phyloP scores from a whole-genome alignment of 257 asterid species.

The Forsythia viridissima region DNA sequence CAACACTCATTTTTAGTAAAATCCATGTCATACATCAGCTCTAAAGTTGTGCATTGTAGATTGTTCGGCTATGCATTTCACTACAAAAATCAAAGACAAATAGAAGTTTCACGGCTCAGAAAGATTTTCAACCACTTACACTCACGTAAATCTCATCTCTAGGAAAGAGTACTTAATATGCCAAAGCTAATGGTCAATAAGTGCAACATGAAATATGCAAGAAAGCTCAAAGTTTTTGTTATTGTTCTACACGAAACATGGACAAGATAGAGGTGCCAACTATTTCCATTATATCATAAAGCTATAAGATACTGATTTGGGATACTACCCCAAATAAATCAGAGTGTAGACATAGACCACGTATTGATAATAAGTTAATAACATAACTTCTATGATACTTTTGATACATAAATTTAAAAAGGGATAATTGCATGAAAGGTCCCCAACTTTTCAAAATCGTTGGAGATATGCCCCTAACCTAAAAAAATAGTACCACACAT shows the following conservation, averaged over 20 bases:
- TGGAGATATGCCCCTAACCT: too few species aligned
- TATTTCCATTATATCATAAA: neutral
- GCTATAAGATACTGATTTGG: neutral
- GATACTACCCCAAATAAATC: neutral
- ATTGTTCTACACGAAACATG: neutral
- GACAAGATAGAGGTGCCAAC: neutral
- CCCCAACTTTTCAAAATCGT: too few species aligned
- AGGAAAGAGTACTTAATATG: neutral
- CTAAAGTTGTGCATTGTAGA: neutral
- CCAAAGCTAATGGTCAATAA: neutral
- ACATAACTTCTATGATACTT: neutral
- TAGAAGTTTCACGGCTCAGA: neutral
- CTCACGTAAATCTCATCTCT: neutral
- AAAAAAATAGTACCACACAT: too few species aligned
- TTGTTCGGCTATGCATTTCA: neutral
- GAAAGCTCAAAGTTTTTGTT: neutral
- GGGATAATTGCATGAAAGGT: too few species aligned
- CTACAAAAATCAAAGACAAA: neutral
- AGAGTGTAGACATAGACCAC: neutral
- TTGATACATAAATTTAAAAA: neutral
- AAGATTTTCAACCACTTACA: neutral
- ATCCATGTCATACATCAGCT: too few species aligned
- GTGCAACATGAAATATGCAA: neutral
- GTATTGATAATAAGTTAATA: neutral
- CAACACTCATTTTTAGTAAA: too few species aligned